Evolutionary conservation across 768 basidiomycete species (phyloP).

Genomic region (Cubamyces sp.): DNA sequence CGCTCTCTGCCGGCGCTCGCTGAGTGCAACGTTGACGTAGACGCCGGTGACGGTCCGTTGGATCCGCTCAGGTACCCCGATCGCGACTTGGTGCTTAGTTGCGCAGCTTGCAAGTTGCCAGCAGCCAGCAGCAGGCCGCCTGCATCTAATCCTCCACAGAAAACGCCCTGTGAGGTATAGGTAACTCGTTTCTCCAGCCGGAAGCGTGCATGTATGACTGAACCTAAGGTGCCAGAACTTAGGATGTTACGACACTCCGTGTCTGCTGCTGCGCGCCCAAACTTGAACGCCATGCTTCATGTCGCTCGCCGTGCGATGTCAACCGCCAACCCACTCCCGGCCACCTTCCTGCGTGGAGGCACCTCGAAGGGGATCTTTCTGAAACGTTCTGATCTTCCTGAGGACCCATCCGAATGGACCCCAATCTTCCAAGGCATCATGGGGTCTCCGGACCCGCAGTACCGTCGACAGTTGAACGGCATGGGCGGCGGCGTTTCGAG

Average conservation of each 20-base stretch:
- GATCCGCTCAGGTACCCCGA: no score
- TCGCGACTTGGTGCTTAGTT: no score
- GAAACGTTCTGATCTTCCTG: constrained; percentile 55
- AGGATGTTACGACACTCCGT: neutral
- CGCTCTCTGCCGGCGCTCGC: no score
- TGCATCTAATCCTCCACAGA: no score
- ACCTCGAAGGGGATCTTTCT: constrained; percentile 81
- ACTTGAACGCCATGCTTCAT: neutral
- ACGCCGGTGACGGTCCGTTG: no score
- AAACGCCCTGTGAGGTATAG: no score
- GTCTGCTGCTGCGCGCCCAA: neutral
- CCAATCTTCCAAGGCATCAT: constrained; percentile 71
- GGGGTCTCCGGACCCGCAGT: constrained; percentile 77
- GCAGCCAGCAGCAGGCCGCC: no score
- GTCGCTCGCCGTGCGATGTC: neutral
- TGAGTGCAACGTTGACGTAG: no score
- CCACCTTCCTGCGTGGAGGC: constrained; percentile 67
- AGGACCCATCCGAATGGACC: constrained; percentile 53
- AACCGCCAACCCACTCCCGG: constrained; percentile 39
- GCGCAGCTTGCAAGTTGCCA: no score
- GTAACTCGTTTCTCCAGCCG: no score
- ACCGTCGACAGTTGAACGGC: constrained; percentile 75
- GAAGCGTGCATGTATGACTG: no score
- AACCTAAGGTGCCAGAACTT: no score
- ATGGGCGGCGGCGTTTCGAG: constrained; percentile 82